Evolutionary conservation across 169 alveolate species (phyloP).

Genomic region (Toxoplasma gondii): DNA sequence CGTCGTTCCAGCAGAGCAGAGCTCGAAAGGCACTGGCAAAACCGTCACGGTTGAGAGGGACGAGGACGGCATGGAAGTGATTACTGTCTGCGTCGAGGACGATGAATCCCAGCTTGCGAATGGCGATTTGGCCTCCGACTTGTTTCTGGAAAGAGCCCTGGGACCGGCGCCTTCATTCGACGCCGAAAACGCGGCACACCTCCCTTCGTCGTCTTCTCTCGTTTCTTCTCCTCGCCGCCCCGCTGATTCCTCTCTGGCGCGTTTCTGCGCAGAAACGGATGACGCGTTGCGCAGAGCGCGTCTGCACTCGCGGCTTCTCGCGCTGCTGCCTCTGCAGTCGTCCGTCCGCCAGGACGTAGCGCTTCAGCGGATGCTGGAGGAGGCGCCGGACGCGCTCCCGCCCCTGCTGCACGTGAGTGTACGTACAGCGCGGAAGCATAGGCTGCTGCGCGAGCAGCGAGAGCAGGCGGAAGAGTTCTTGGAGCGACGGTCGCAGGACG

Average conservation of each 20-base stretch:
- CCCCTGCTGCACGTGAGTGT: constrained; percentile 65
- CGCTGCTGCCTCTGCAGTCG: constrained; percentile 49
- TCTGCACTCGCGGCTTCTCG: constrained; percentile 50
- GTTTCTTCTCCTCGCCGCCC: too few species aligned
- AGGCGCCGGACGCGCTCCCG: constrained; percentile 52
- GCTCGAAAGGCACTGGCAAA: neutral
- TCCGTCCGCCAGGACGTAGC: constrained; percentile 50
- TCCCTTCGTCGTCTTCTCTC: too few species aligned
- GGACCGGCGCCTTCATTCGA: neutral
- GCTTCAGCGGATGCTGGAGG: constrained; percentile 58
- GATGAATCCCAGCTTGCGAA: neutral
- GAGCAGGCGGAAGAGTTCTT: constrained; percentile 58
- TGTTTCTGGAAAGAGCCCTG: neutral
- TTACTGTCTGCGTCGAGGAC: neutral
- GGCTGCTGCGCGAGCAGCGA: constrained; percentile 56
- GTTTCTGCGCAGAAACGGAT: too few species aligned
- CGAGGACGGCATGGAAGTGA: neutral
- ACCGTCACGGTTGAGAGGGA: neutral
- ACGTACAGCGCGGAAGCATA: constrained; percentile 58
- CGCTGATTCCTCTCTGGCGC: too few species aligned
- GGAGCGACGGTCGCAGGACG: constrained; percentile 50
- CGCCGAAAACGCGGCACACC: neutral
- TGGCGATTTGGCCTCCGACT: neutral
- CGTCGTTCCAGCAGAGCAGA: neutral
- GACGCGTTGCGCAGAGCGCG: constrained; percentile 48